Evolutionary conservation across 1,284 basidiomycete genomes (phyloP).

Genomic region (Macrocystidia cucumis): DNA sequence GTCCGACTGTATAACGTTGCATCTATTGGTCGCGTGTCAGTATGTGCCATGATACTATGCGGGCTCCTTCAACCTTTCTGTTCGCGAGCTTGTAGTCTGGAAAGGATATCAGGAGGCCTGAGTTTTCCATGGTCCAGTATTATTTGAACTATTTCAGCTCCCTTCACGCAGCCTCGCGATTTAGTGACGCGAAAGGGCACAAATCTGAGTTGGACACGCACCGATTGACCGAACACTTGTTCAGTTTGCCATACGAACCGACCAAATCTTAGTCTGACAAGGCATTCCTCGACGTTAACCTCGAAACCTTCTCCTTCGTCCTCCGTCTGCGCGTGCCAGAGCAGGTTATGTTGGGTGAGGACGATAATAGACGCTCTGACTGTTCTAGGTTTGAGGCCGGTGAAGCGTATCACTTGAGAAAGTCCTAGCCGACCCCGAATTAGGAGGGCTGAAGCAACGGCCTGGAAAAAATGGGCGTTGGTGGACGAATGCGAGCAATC

Average conservation of each 20-base stretch:
- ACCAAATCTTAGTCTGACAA: conserved; percentile 74
- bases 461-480: conserved; percentile 8
- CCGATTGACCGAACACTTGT: conserved; percentile 60
- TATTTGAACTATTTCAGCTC: conserved; percentile 64
- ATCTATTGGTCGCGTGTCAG: too few relatives aligned
- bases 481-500: conserved; percentile 3
- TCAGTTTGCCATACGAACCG: conserved; percentile 71
- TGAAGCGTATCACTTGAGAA: conserved; percentile 60
- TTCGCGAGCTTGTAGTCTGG: conserved; percentile 41
- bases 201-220: too few relatives aligned
- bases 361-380: conserved; percentile 73
- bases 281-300: conserved; percentile 73
- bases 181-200: neutral
- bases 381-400: conserved; percentile 57
- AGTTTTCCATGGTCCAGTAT: conserved; percentile 86
- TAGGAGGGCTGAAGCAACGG: conserved; percentile 74
- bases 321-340: conserved; percentile 74
- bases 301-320: conserved; percentile 77
- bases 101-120: conserved; percentile 64
- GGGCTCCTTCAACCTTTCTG: conserved; percentile 41
- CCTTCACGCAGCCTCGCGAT: conserved; percentile 34
- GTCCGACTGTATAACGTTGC: conserved; percentile 57
- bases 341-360: conserved; percentile 88
- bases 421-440: conserved; percentile 79
- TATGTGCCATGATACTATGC: conserved; percentile 4